Conservation (phyloP, 164 flowering plant genomes). For the Cinnamomum chago region DNA sequence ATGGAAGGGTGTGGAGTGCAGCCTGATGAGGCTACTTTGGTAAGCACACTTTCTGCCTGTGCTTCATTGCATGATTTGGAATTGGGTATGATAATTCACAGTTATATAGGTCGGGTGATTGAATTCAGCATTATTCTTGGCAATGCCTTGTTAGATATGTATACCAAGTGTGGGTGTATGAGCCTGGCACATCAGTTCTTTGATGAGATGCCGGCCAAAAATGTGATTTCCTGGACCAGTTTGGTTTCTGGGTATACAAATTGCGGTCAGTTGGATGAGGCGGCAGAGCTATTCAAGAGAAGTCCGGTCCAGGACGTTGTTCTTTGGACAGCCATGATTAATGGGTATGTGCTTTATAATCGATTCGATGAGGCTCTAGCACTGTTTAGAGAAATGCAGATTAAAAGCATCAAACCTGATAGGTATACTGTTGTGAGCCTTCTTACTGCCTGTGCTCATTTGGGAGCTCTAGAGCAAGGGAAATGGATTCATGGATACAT, state of each 20-base stretch:
- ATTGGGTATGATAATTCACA: slow-evolving; percentile 45
- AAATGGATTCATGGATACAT: slow-evolving; percentile 70
- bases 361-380: slow-evolving; percentile 60
- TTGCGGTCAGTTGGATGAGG: slow-evolving; percentile 55
- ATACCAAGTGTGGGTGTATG: slow-evolving; percentile 61
- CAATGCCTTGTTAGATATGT: slow-evolving; percentile 71
- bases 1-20: slow-evolving; percentile 36
- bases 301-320: slow-evolving; percentile 57
- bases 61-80: no score
- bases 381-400: slow-evolving; percentile 67
- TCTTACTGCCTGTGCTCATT: slow-evolving; percentile 73
- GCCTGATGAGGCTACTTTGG: slow-evolving; percentile 67
- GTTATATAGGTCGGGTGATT: slow-evolving; percentile 33
- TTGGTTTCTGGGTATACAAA: slow-evolving; percentile 70
- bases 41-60: slow-evolving; percentile 46
- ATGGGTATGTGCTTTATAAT: slow-evolving; percentile 73
- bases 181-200: slow-evolving; percentile 41
- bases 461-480: slow-evolving; percentile 83
- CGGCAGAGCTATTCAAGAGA: slow-evolving; percentile 60
- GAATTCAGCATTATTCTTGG: slow-evolving; percentile 43
- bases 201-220: slow-evolving; percentile 44
- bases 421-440: slow-evolving; percentile 55
- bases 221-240: slow-evolving; percentile 71
- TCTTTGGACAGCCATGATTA: slow-evolving; percentile 90
- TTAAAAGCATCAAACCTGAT: slow-evolving; percentile 49